Percentiles rank a stretch among this genome's conserved stretches.
Conservation (phyloP, 169 alveolate species). For the Perkinsus marinus region DNA sequence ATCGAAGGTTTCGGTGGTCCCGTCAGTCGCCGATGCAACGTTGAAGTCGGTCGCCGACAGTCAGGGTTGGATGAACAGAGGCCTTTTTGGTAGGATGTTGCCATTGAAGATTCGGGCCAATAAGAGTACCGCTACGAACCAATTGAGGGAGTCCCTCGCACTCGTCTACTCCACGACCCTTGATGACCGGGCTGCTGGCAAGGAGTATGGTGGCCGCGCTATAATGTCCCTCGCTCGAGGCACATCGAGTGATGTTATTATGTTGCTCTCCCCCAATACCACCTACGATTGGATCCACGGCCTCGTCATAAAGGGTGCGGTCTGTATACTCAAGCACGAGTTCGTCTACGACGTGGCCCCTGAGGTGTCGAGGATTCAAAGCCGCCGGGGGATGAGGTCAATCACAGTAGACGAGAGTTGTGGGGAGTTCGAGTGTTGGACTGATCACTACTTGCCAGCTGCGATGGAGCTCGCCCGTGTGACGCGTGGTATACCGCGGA, state of each 20-base stretch:
- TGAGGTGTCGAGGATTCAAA: background rate
- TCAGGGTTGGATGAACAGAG: too few relatives aligned
- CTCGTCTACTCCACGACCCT: background rate
- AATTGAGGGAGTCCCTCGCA: background rate
- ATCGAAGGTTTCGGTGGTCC: background rate
- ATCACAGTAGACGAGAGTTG: background rate
- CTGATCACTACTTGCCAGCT: background rate
- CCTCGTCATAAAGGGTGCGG: background rate
- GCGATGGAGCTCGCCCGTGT: background rate
- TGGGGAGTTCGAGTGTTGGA: background rate
- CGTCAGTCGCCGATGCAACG: background rate
- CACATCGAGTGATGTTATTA: background rate
- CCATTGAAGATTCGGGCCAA: background rate
- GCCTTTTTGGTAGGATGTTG: background rate
- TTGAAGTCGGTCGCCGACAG: too few relatives aligned
- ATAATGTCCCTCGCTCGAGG: background rate
- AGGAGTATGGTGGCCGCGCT: background rate
- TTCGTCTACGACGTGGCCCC: background rate
- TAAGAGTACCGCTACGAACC: background rate
- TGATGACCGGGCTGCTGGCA: background rate
- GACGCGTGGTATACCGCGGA: background rate
- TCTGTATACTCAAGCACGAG: background rate
- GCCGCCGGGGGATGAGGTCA: too few relatives aligned
- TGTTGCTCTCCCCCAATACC: background rate
- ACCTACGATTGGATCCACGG: background rate